Percentiles rank a stretch among this genome's conserved stretches.
These are phyloP conservation scores for Hypoxylon fuscum DNA, from an alignment of 495 filamentous ascomycete species.

Conservation along the genomic window DNA sequence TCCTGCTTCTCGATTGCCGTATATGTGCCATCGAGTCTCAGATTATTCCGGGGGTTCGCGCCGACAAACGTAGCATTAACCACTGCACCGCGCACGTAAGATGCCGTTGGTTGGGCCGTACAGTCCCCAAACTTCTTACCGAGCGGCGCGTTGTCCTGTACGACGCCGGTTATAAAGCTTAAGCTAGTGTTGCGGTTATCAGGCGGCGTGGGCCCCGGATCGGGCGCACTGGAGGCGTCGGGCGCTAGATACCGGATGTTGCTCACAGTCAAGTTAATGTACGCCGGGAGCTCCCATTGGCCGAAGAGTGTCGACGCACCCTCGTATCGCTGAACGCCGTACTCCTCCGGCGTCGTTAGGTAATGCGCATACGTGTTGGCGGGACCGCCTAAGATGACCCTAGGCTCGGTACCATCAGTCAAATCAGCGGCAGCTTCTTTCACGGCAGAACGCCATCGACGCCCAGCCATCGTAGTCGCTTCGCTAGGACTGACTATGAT, in stretches of 20 bases:
- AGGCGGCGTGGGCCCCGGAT: conserved; percentile 74
- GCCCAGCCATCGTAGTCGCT: conserved; percentile 92
- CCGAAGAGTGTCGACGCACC: conserved; percentile 95
- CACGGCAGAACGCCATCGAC: conserved; percentile 85
- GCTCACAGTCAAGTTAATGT: conserved; percentile 81
- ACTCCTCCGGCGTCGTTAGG: conserved; percentile 89
- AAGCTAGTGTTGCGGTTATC: conserved; percentile 78
- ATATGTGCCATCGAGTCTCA: conserved; percentile 82
- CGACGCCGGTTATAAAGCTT: conserved; percentile 81
- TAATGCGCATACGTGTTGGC: conserved; percentile 97
- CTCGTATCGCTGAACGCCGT: conserved; percentile 90
- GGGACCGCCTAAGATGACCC: conserved; percentile 81
- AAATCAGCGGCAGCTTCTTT: conserved; percentile 55
- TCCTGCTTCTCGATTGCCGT: conserved; percentile 75
- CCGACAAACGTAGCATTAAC: conserved; percentile 81
- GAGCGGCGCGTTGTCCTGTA: conserved; percentile 73
- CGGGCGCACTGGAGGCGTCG: conserved; percentile 54
- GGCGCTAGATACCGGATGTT: conserved; percentile 75
- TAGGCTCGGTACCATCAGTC: conserved; percentile 48
- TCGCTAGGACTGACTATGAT: conserved; percentile 88
- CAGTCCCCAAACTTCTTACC: conserved; percentile 78
- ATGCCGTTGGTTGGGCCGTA: conserved; percentile 60
- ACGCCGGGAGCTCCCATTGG: conserved; percentile 80
- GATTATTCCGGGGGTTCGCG: conserved; percentile 90
- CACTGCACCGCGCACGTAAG: conserved; percentile 69